Evolutionary conservation across 768 basidiomycete genomes (phyloP).

Genomic region (Russula abietina): DNA sequence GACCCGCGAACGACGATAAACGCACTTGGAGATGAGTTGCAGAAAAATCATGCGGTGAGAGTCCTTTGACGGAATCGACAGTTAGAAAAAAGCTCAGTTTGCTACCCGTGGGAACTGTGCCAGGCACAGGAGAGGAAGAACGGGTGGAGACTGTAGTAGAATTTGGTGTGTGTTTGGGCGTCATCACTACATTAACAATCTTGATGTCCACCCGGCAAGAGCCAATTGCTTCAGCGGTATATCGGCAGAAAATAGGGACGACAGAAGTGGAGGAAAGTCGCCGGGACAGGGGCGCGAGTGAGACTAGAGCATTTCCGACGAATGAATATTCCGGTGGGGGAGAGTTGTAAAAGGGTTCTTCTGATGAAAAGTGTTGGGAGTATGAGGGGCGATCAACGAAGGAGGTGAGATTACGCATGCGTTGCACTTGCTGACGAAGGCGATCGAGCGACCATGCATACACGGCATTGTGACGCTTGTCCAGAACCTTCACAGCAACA

Average conservation of each 20-base stretch:
- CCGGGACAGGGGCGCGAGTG: conserved; percentile 74
- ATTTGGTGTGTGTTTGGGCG: conserved; percentile 52
- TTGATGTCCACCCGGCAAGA: conserved; percentile 86
- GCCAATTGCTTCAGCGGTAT: conserved; percentile 93
- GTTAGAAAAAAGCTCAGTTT: conserved; percentile 82
- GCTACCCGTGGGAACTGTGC: conserved; percentile 61
- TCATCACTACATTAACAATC: conserved; percentile 62
- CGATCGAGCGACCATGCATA: conserved; percentile 90
- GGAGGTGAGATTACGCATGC: conserved; percentile 88
- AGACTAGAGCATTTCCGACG: conserved; percentile 80
- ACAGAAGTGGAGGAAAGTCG: conserved; percentile 66
- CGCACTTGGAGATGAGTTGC: conserved; percentile 83
- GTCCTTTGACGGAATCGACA: conserved; percentile 82
- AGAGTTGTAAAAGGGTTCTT: conserved; percentile 88
- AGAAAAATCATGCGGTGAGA: conserved; percentile 86
- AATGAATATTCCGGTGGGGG: conserved; percentile 88
- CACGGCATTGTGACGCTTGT: conserved; percentile 79
- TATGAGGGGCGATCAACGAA: conserved; percentile 91
- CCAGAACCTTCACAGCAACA: conserved; percentile 85
- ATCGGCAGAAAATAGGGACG: conserved; percentile 88
- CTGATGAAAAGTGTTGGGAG: conserved; percentile 88
- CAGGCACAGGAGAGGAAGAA: conserved; percentile 67
- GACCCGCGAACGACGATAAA: conserved; percentile 79
- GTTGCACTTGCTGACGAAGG: conserved; percentile 80
- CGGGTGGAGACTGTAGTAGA: conserved; percentile 60